Evolutionary conservation across 129 eudicot genomes (phyloP), one percentile per base, ranked within the genome.

Genomic region (Cynara cardunculus): DNA sequence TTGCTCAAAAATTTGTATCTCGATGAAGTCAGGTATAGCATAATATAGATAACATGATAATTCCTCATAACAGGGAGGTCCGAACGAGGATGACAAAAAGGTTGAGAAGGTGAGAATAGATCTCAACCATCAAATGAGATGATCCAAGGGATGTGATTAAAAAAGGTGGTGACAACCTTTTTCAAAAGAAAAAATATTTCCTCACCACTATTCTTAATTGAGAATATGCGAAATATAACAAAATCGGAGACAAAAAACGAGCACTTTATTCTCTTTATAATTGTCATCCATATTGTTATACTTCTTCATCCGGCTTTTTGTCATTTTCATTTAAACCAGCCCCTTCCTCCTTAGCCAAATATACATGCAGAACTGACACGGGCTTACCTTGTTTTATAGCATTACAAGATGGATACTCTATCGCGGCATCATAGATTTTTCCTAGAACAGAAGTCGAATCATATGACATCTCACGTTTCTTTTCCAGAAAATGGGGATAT

Each of bases 401-500:
- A 28, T 79, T 74, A 62, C 82, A 82, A 46, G 86, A 10, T 75
- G 74, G 67, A 59, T 46, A 73, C 31, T 13, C 11, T 13, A 37
- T 9, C 5, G 81, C 72, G 30, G 70, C 74, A 32, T 90, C 90
- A 78, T 85, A 89, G 27, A 92, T 94, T 76, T 13, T 21, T 32
- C 97, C 98, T 68, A 94, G 76, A 66, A 94, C 77, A 69, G 98
- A 92, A 13, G 84, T 41, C 2, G 98, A 94, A 7, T 30, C 6
- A 68, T 77, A 92, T 18, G 64, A 16, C 19, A 39, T 27, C 18
- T 69, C 22, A 0, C 2, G 0, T 8, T 12, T 49, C 77, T 78
- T 83, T 69, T 77, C 92, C 87, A 94, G 82, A 83, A 84, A 78
- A 87, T 92, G 96, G 0, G 98, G 98, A 78, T 44, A 90, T 44